Evolutionary conservation across 2,329 filamentous ascomycete genomes (phyloP).

Genomic region (Fusarium marasasianum): DNA sequence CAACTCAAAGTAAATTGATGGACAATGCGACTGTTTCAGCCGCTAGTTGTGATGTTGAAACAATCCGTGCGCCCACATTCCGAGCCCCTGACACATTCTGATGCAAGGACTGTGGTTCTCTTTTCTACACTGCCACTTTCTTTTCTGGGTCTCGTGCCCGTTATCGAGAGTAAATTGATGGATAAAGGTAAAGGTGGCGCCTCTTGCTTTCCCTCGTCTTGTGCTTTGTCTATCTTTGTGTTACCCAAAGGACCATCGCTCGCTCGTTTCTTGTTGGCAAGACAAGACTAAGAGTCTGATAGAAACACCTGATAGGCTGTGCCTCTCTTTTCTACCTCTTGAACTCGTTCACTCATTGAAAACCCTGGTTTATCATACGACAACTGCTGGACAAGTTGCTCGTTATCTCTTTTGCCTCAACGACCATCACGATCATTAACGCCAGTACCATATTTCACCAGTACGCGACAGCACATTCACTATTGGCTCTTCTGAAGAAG

Average conservation of each 20-base stretch:
- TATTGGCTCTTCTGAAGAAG: neutral
- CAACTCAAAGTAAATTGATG: conserved; percentile 7
- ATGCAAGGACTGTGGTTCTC: conserved; percentile 22
- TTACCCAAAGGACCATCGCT: conserved; percentile 17
- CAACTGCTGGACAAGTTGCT: conserved; percentile 42
- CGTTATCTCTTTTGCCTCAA: neutral
- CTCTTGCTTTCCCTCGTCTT: neutral
- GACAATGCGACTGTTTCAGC: conserved; percentile 36
- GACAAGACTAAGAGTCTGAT: conserved; percentile 16
- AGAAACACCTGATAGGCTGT: conserved; percentile 33
- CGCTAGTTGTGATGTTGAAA: conserved; percentile 38
- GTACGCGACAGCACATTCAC: neutral
- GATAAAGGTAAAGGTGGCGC: conserved; percentile 17
- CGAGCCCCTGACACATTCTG: conserved; percentile 25
- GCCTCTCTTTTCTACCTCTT: conserved; percentile 28
- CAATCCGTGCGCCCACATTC: conserved; percentile 39
- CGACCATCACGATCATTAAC: conserved; percentile 1
- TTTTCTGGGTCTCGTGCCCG: conserved; percentile 10
- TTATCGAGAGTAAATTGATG: neutral
- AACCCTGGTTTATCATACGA: neutral
- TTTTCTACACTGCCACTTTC: neutral
- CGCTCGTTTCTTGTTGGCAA: conserved; percentile 20
- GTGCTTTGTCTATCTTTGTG: conserved; percentile 13
- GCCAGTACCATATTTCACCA: neutral
- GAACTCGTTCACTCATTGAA: conserved; percentile 21